These are phyloP conservation scores for Pseudohalonectria lignicola DNA, from an alignment of 2,329 filamentous ascomycete genomes.

Conservation along the genomic window DNA sequence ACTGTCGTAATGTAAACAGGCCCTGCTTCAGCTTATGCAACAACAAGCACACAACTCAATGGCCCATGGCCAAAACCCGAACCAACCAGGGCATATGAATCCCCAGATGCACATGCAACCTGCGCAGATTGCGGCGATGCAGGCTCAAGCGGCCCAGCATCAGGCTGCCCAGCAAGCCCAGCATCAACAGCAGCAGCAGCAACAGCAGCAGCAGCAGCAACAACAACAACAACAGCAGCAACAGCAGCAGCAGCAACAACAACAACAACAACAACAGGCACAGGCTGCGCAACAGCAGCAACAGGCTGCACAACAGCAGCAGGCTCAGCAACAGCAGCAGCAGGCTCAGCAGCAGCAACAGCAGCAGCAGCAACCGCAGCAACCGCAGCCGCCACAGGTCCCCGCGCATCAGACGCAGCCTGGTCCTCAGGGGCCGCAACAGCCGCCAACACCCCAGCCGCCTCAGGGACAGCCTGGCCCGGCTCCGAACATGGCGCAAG, in stretches of 20 bases:
- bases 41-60: slow-evolving; percentile 31
- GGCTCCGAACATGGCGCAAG: slow-evolving; percentile 24
- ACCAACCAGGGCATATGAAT: slow-evolving; percentile 36
- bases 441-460: slow-evolving; percentile 28
- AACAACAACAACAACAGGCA: slow-evolving; percentile 18
- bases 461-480: slow-evolving; percentile 27
- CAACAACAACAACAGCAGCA: slow-evolving; percentile 6
- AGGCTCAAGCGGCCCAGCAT: slow-evolving; percentile 17
- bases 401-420: no score
- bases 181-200: slow-evolving; percentile 18
- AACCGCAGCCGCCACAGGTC: slow-evolving; percentile 20
- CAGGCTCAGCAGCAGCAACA: slow-evolving; percentile 22
- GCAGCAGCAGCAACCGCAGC: slow-evolving; percentile 32
- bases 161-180: slow-evolving; percentile 25
- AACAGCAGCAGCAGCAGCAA: slow-evolving; percentile 8
- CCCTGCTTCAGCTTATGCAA: no score
- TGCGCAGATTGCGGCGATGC: slow-evolving; percentile 23
- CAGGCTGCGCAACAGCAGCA: slow-evolving; percentile 14
- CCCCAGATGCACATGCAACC: slow-evolving; percentile 33
- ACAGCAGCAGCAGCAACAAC: slow-evolving; percentile 13
- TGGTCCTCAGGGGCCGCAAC: slow-evolving; percentile 32
- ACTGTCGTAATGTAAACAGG: no score
- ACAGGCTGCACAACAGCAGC: slow-evolving; percentile 18
- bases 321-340: slow-evolving; percentile 24
- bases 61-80: slow-evolving; percentile 29